Evolutionary conservation across 2,329 filamentous ascomycete genomes (phyloP).

Genomic region (Botrytis aclada): DNA sequence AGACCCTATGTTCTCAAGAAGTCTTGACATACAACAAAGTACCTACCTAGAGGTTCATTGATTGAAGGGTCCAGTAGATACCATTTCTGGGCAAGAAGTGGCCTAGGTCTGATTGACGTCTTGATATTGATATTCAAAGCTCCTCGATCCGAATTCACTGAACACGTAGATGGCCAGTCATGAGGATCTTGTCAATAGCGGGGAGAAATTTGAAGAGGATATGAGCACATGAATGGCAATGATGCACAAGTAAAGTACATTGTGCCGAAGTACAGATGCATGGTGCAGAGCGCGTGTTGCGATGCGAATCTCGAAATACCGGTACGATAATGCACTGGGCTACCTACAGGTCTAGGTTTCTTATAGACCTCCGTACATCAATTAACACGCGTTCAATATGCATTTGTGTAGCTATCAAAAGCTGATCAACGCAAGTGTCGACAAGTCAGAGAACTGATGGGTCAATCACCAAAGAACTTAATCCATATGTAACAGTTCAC

Average conservation of each 20-base stretch:
- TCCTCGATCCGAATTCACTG: not conserved
- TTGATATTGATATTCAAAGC: not conserved
- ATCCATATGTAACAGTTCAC: not conserved
- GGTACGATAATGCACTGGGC: constrained; percentile 16
- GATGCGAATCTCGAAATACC: constrained; percentile 7
- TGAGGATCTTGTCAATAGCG: not conserved
- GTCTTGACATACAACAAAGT: constrained; percentile 3
- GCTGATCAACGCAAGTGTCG: not conserved
- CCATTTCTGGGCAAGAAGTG: not conserved
- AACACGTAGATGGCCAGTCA: not conserved
- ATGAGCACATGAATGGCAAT: not conserved
- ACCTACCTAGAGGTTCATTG: not conserved
- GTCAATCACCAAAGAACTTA: constrained; percentile 3
- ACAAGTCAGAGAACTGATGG: constrained; percentile 6
- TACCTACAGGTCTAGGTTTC: not conserved
- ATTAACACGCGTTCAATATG: constrained; percentile 13
- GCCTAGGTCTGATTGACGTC: not conserved
- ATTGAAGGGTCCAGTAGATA: not conserved
- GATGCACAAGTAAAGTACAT: constrained; percentile 1
- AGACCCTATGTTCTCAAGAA: not conserved
- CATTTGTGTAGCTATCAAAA: constrained; percentile 7
- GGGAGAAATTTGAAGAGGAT: not conserved
- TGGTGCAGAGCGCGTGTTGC: not conserved
- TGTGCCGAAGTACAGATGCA: constrained; percentile 4
- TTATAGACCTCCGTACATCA: constrained; percentile 2